These are phyloP conservation scores for Endotrypanum monterogeii DNA, from an alignment of 208 protist genomes.

Conservation along the genomic window DNA sequence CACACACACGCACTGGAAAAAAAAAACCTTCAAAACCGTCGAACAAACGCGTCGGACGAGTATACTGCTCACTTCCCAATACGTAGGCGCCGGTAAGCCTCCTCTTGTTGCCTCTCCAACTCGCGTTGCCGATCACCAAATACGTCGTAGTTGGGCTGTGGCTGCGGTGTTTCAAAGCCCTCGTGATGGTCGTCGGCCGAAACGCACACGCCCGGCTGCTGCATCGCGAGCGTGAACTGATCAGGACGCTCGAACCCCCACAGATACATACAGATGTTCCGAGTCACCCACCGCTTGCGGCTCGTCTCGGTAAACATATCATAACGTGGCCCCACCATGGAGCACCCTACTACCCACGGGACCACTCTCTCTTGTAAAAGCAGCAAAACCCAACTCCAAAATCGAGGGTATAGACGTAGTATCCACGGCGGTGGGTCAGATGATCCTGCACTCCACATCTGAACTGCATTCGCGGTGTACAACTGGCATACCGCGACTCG, in stretches of 20 bases:
- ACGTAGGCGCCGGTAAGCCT: slow-evolving; percentile 22
- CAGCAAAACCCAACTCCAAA: slow-evolving; percentile 48
- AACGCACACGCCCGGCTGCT: slow-evolving; percentile 64
- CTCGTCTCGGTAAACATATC: slow-evolving; percentile 57
- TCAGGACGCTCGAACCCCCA: slow-evolving; percentile 72
- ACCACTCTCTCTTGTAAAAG: slow-evolving; percentile 56
- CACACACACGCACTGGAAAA: too few species aligned
- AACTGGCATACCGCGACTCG: slow-evolving; percentile 79
- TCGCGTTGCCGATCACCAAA: slow-evolving; percentile 76
- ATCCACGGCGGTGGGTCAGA: slow-evolving; percentile 39
- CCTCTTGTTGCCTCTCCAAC: slow-evolving; percentile 29
- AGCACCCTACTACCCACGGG: slow-evolving; percentile 80
- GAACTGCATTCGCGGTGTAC: slow-evolving; percentile 53
- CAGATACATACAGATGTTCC: slow-evolving; percentile 69
- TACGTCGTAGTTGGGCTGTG: slow-evolving; percentile 72
- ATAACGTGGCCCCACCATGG: slow-evolving; percentile 77
- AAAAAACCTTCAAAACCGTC: neutral
- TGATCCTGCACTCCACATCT: slow-evolving; percentile 26
- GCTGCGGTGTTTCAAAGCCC: slow-evolving; percentile 55
- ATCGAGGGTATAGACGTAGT: slow-evolving; percentile 48
- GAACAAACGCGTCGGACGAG: neutral
- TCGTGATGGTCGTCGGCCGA: slow-evolving; percentile 77
- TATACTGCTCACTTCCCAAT: slow-evolving; percentile 15
- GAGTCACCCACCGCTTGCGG: slow-evolving; percentile 68
- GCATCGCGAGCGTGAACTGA: slow-evolving; percentile 75